These are phyloP conservation scores for Mycena haematopus DNA, from an alignment of 768 basidiomycete species.

Conservation along the genomic window DNA sequence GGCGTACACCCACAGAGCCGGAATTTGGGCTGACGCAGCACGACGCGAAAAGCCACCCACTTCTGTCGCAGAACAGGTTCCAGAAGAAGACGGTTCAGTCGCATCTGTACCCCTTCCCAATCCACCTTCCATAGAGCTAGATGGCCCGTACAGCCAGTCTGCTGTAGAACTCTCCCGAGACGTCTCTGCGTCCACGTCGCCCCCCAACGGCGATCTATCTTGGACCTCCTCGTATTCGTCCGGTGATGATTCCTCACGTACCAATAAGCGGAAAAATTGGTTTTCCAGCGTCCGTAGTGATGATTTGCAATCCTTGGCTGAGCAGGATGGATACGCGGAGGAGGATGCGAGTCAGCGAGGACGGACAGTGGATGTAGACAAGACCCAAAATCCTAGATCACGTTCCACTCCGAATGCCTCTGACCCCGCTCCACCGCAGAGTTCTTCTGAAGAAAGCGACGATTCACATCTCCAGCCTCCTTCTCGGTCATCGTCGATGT, in stretches of 20 bases:
- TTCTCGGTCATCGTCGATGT: slow-evolving; percentile 17
- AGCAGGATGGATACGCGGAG: slow-evolving; percentile 31
- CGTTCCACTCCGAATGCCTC: slow-evolving; percentile 42
- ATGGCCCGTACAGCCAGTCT: slow-evolving; percentile 36
- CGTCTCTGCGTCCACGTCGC: slow-evolving; percentile 28
- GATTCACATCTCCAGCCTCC: slow-evolving; percentile 28
- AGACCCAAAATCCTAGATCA: slow-evolving; percentile 35
- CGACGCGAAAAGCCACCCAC: slow-evolving; percentile 44
- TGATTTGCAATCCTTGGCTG: slow-evolving; percentile 36
- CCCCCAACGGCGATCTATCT: slow-evolving; percentile 33
- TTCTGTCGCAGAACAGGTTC: slow-evolving; percentile 28
- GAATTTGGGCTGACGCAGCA: slow-evolving; percentile 85
- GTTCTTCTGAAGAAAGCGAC: slow-evolving; percentile 36
- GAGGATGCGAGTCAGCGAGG: slow-evolving; percentile 43
- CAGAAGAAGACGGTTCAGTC: slow-evolving; percentile 41
- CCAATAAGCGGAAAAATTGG: slow-evolving; percentile 59
- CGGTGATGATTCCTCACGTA: slow-evolving; percentile 33
- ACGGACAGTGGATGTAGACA: slow-evolving; percentile 42
- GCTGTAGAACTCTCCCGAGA: slow-evolving; percentile 36
- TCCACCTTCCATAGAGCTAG: slow-evolving; percentile 24
- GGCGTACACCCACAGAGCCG: slow-evolving; percentile 72
- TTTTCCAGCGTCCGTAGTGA: slow-evolving; percentile 54
- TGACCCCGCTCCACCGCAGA: slow-evolving; percentile 45
- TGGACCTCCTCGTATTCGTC: slow-evolving; percentile 28
- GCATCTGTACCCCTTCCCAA: slow-evolving; percentile 46